Evolutionary conservation across 2,329 filamentous ascomycete genomes (phyloP), one percentile per base, ranked within the genome.

Genomic region (Diaporthe citri): DNA sequence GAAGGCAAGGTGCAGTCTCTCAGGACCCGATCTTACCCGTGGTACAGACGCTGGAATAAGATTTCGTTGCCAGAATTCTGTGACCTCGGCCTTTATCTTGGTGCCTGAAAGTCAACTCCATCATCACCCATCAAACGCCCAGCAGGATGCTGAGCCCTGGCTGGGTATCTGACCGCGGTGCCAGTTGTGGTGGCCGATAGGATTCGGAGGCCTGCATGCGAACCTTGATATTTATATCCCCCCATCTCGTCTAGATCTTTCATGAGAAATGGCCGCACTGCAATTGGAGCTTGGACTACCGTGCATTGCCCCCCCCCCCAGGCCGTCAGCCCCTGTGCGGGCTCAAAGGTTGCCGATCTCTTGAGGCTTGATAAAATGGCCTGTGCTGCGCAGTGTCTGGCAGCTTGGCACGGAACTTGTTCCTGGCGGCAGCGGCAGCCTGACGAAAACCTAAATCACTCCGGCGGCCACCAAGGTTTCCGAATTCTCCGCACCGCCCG

Each of bases 381-480:
- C 64, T 41, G 64, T 67, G 46, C 46, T 39, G 43, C 41, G 46
- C 62, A 67, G 62, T n/a, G 62, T 52, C 46, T 67, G 62, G 28
- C 62, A 67, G 62, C 62, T 67, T 67, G 62, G 43, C 46, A 52
- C 8, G 64, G 55, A 67, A 67, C 46, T 67, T 36, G 31, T 67
- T 52, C 64, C 64, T 67, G 46, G 62, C 25, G n/a, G 46, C 31
- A 39, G 62, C 25, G n/a, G 46, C 31, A 39, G 43, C 25, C 17
- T n/a, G 31, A 48, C n/a, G 15, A 52, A 67, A 52, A 36, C 15
- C 46, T 34, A 67, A 46, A 41, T 28, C 6, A 12, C 1, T 20
- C 46, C 46, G 22, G 34, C 46, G 64, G 46, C 31, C 46, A 67
- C 46, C 46, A 67, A 67, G 64, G 34, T 67, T 52, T 39, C 64